A percentile compares a stretch with the other conserved stretches of the same genome.
Evolutionary conservation across 1,139 yeast species (phyloP).

Genomic region (Arxiozyma telluris): DNA sequence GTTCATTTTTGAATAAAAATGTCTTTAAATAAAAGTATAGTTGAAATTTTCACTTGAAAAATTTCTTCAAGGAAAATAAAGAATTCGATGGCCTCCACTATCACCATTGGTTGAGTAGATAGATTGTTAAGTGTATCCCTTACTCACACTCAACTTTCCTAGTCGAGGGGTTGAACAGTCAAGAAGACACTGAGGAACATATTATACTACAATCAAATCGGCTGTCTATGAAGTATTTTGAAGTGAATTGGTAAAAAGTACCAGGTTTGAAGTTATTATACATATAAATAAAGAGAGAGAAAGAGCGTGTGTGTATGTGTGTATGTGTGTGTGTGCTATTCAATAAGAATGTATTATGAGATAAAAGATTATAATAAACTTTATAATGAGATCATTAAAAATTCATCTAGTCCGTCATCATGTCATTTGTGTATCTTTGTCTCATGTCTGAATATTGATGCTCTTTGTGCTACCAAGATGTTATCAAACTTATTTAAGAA

Average conservation of each 20-base stretch:
- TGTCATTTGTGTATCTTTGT: constrained; percentile 84
- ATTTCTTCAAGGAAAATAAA: background rate
- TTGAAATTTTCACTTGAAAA: background rate
- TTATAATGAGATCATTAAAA: constrained; percentile 49
- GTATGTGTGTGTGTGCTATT: too few relatives aligned
- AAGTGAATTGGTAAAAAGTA: too few relatives aligned
- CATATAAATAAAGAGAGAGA: too few relatives aligned
- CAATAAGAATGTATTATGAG: constrained; percentile 46
- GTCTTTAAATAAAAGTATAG: background rate
- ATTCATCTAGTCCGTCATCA: constrained; percentile 76
- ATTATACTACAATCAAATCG: background rate
- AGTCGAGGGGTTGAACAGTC: too few relatives aligned
- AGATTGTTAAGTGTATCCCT: background rate
- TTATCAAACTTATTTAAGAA: constrained; percentile 62
- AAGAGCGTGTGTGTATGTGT: too few relatives aligned
- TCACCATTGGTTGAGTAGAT: background rate
- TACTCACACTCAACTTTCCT: too few relatives aligned
- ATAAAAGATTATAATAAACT: constrained; percentile 53
- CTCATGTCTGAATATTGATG: constrained; percentile 85
- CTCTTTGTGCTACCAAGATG: constrained; percentile 81
- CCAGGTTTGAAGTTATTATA: too few relatives aligned
- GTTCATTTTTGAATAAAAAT: background rate
- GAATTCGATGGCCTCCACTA: too few relatives aligned
- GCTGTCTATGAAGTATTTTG: background rate
- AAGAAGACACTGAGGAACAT: background rate